Evolutionary conservation across 2,329 filamentous ascomycete genomes (phyloP), one percentile per base, ranked within the genome.

Genomic region (Colletotrichum theobromicola): DNA sequence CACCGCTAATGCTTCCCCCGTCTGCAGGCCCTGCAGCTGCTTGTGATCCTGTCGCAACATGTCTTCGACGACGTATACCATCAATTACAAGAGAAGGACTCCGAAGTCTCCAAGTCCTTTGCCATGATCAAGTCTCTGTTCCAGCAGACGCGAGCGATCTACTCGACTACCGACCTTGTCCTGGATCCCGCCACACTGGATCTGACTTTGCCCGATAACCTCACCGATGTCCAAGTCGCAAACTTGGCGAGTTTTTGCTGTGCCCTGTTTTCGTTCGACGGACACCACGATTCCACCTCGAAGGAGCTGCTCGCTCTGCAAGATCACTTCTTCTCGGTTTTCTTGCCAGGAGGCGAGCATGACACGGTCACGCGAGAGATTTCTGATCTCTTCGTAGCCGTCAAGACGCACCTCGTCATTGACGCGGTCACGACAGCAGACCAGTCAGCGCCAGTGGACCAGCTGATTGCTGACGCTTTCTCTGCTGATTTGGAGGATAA

Each of bases 401-500:
- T 89, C 73, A 89, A 87, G 78, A 87, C 86, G 1, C 86, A 88
- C 63, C 79, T 83, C 72, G 82, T 93, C 64, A 91, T 94, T 73
- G 84, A 88, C 60, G 86, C 87, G 13, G 84, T 88, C 55, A 84
- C 84, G 8, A 82, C 89, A 62, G 84, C 87, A 1, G 89, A 88
- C 69, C 88, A 87, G 18, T 83, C 90, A 66, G 79, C 79, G 18
- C 84, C 86, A 16, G 72, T 77, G 46, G 90, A 90, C 16, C 88
- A 91, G 18, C 84, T 88, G 21, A 80, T 93, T 18, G 87, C 88
- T 13, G 88, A 91, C 67, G 86, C 90, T 4, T 87, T 94, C 42
- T 86, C 88, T 8, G 84, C 88, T 10, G 85, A 93, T 6, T 82
- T 94, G 4, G 87, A 93, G 30, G 85, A 86, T 13, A 83, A 84